Percentiles rank a stretch among this genome's conserved stretches.
phyloP scores from a whole-genome alignment of 768 basidiomycete genomes.

The Termitomyces sp. region DNA sequence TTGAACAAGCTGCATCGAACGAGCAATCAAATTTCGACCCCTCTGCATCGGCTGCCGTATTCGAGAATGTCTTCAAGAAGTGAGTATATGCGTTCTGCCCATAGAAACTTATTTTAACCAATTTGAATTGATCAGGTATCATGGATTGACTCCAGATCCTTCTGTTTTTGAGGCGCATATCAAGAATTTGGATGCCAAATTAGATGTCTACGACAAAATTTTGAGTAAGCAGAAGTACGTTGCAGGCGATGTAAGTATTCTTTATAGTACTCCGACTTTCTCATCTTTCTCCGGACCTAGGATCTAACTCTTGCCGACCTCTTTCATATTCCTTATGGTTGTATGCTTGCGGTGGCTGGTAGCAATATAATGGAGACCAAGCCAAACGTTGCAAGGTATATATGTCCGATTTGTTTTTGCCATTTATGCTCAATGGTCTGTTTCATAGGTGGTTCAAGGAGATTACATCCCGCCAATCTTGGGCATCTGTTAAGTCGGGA shows the following conservation, averaged over 20 bases:
- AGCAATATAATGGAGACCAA: slow-evolving; percentile 23
- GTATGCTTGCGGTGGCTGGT: slow-evolving; percentile 18
- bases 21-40: slow-evolving; percentile 53
- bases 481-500: slow-evolving; percentile 40
- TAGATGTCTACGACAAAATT: slow-evolving; percentile 52
- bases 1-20: slow-evolving; percentile 47
- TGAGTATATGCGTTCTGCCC: slow-evolving; percentile 17
- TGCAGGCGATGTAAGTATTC: slow-evolving; percentile 46
- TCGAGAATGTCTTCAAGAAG: slow-evolving; percentile 49
- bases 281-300: slow-evolving; percentile 17
- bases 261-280: slow-evolving; percentile 36
- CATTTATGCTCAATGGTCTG: neutral
- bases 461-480: slow-evolving; percentile 39
- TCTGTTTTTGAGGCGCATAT: slow-evolving; percentile 24
- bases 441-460: slow-evolving; percentile 22
- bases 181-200: slow-evolving; percentile 28
- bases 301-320: slow-evolving; percentile 40
- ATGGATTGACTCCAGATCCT: slow-evolving; percentile 44
- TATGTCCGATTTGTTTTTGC: neutral
- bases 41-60: slow-evolving; percentile 31
- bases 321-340: slow-evolving; percentile 36
- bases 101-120: neutral
- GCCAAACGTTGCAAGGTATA: slow-evolving; percentile 41
- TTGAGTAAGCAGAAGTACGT: slow-evolving; percentile 52
- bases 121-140: slow-evolving; percentile 23